Percentiles rank a stretch among this genome's conserved stretches.
Evolutionary conservation across 768 basidiomycete genomes (phyloP).

Genomic region (Agrocybe chaxingu): DNA sequence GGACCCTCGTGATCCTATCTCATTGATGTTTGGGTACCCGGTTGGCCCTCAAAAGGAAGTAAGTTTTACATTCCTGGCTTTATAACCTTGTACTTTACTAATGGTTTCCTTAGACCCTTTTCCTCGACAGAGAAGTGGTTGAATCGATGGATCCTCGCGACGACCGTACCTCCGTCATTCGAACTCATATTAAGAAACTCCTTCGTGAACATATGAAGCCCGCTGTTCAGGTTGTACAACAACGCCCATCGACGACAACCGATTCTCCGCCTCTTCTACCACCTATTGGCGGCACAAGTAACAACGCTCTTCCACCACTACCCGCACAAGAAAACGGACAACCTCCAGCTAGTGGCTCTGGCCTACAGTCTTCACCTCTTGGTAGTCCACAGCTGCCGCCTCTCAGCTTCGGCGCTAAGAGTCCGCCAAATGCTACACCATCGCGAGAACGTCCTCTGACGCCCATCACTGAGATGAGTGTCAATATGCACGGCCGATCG

Average conservation of each 20-base stretch:
- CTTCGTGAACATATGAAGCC: conserved; percentile 62
- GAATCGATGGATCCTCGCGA: conserved; percentile 75
- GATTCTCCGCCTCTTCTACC: conserved; percentile 34
- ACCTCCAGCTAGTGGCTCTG: conserved; percentile 7
- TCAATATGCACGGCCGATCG: conserved; percentile 20
- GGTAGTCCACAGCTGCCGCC: conserved; percentile 57
- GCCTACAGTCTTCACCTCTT: conserved; percentile 9
- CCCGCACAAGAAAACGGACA: conserved; percentile 4
- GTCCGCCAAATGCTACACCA: conserved; percentile 5
- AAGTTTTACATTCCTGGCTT: conserved; percentile 24
- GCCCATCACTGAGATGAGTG: conserved; percentile 62
- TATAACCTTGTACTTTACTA: conserved; percentile 4
- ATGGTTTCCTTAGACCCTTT: conserved; percentile 56
- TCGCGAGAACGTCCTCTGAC: conserved; percentile 40
- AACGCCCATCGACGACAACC: conserved; percentile 9
- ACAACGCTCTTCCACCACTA: conserved; percentile 5
- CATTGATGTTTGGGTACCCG: conserved; percentile 94
- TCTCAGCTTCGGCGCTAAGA: conserved; percentile 39
- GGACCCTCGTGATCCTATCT: conserved; percentile 79
- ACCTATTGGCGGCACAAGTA: conserved; percentile 25
- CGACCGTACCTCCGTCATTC: conserved; percentile 69
- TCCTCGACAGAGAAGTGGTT: conserved; percentile 82
- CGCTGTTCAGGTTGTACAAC: conserved; percentile 24
- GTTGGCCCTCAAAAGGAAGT: conserved; percentile 83
- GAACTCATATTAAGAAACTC: conserved; percentile 59